These are phyloP conservation scores for Stachybotrys echinatus DNA, from an alignment of 2,329 filamentous ascomycete species.

Conservation along the genomic window DNA sequence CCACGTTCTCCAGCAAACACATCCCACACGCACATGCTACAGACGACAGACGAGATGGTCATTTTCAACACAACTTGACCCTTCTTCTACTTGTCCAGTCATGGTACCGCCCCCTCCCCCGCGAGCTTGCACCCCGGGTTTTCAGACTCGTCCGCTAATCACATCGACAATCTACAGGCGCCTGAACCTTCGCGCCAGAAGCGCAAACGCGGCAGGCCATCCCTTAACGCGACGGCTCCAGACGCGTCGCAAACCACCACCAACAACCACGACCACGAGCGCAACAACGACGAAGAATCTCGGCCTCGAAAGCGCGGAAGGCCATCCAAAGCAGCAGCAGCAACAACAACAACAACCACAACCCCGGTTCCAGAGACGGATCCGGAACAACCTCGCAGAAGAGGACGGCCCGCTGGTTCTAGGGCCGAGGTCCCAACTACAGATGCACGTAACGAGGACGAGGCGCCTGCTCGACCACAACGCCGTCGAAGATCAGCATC, in stretches of 20 bases:
- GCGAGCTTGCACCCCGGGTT: no score
- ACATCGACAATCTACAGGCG: no score
- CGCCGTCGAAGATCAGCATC: not conserved
- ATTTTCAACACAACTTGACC: no score
- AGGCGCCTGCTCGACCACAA: conserved; percentile 1
- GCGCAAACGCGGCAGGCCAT: conserved; percentile 37
- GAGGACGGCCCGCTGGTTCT: not conserved
- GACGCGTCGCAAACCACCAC: conserved; percentile 17
- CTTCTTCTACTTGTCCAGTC: no score
- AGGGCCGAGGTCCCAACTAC: not conserved
- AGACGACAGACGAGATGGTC: no score
- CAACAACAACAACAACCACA: not conserved
- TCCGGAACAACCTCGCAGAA: not conserved
- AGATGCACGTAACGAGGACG: conserved; percentile 2
- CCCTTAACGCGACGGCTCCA: conserved; percentile 32
- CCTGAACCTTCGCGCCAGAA: conserved; percentile 24
- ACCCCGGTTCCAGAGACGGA: no score
- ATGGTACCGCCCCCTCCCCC: no score
- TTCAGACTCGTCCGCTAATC: no score
- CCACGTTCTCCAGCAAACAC: no score
- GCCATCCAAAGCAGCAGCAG: conserved; percentile 5
- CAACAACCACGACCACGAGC: conserved; percentile 10
- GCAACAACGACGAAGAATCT: conserved; percentile 17
- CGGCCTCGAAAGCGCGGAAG: conserved; percentile 19
- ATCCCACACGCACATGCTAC: no score